Base-by-base conservation (phyloP, 345 rosid genomes). In the Aquilaria yunnanensis region DNA sequence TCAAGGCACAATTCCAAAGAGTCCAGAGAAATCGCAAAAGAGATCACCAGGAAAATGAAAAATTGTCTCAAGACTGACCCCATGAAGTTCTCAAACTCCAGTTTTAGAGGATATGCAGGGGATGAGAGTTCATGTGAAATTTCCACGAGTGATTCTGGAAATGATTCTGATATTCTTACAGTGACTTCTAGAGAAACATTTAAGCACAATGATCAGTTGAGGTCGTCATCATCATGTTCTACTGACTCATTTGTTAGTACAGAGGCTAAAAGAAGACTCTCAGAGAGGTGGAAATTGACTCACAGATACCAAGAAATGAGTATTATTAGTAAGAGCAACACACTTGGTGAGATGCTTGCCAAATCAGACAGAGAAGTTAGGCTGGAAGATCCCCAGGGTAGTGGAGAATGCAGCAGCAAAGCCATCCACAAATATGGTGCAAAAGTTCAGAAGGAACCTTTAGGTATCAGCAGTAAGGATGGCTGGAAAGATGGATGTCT, bases 381-480 rank as follows among this genome's bases (percentile, higher is more conserved):
- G 68, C 74, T 72, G 51, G 76, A 69, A 55, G 72, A 82, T 62
- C 53, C 67, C 64, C 63, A 54, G 31, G 63, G 67, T 12, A 72
- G 56, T 60, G 78, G 75, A 47, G 75, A 78, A 70, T 65, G 56
- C 60, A 70, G 68, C 49, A 64, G 54, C 52, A 75, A 71, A 59
- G 37, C 58, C 68, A 72, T 69, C 62, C 37, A 52, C 62, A 57
- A 54, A 52, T 57, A 56, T 73, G 73, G 65, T 54, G 59, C 75
- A 47, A 51, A 70, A 34, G 74, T 60, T 31, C 59, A 66, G 50
- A 70, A 59, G 56, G 96, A 81, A 72, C 96, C 98, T 57, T 68
- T 87, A 70, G 98, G 97, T 59, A 95, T 95, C 64, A 91, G 98
- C 81, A 95, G 98, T 62, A 81, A 83, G 73, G 98, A 91, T 81